Conservation (phyloP, 2,329 filamentous ascomycete species). For the Clonostachys sp. region DNA sequence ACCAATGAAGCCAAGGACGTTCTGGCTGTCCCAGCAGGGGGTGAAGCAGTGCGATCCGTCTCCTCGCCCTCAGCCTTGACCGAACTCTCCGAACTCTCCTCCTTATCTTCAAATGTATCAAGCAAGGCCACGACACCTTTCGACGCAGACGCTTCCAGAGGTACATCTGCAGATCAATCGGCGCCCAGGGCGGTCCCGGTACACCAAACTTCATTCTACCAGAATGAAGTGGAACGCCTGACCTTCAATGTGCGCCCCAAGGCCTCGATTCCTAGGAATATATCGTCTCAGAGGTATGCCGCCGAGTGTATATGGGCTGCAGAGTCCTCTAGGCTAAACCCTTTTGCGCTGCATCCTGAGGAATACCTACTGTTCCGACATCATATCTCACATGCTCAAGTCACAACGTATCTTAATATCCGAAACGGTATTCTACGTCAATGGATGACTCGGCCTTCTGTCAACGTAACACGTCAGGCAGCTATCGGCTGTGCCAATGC, state of each 20-base stretch:
- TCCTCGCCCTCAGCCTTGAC: slow-evolving; percentile 50
- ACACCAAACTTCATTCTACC: slow-evolving; percentile 9
- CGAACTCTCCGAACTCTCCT: slow-evolving; percentile 52
- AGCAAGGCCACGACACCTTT: slow-evolving; percentile 62
- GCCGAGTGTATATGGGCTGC: slow-evolving; percentile 86
- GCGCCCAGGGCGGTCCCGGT: neutral
- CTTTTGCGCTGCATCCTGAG: slow-evolving; percentile 79
- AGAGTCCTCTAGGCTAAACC: slow-evolving; percentile 83
- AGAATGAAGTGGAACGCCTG: slow-evolving; percentile 23
- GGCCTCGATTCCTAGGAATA: slow-evolving; percentile 75
- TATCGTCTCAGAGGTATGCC: slow-evolving; percentile 77
- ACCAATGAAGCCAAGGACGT: neutral
- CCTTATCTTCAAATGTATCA: slow-evolving; percentile 46
- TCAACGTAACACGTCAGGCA: slow-evolving; percentile 76
- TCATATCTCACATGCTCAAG: slow-evolving; percentile 81
- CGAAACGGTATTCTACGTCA: slow-evolving; percentile 88
- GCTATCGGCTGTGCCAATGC: slow-evolving; percentile 86
- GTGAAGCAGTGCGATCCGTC: slow-evolving; percentile 33
- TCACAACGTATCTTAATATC: slow-evolving; percentile 94
- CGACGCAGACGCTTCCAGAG: slow-evolving; percentile 26
- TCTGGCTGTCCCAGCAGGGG: slow-evolving; percentile 2
- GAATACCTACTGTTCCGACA: slow-evolving; percentile 79
- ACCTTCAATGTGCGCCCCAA: slow-evolving; percentile 63
- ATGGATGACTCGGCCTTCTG: slow-evolving; percentile 83
- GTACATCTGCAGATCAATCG: neutral